Percentiles rank a stretch among this genome's conserved stretches.
Evolutionary conservation across 129 eudicot genomes (phyloP).

Genomic region (Daucus carota): DNA sequence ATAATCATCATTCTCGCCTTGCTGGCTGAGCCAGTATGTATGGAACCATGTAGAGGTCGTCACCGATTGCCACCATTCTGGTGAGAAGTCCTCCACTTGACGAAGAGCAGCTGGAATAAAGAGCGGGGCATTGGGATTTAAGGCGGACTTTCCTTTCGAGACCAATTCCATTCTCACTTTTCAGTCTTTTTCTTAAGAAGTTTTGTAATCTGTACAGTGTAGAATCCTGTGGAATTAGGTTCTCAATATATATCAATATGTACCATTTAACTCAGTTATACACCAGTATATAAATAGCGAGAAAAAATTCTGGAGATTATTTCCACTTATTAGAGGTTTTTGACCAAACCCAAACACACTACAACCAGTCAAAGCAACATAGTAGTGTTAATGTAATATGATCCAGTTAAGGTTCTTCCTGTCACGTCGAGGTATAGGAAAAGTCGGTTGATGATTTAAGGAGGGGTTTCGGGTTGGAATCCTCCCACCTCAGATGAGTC

Average conservation of each 20-base stretch:
- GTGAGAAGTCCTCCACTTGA: slow-evolving; percentile 90
- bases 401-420: neutral
- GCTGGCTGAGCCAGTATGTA: slow-evolving; percentile 85
- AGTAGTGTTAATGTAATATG: neutral
- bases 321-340: no score
- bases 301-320: neutral
- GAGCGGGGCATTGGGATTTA: slow-evolving; percentile 81
- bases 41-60: slow-evolving; percentile 76
- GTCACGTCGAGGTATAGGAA: no score
- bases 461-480: no score
- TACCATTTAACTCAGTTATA: neutral
- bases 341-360: no score
- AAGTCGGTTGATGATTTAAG: no score
- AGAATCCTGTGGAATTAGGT: neutral
- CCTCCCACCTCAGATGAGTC: neutral
- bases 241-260: neutral
- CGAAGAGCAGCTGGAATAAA: slow-evolving; percentile 72
- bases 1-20: slow-evolving; percentile 43
- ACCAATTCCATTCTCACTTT: slow-evolving; percentile 41
- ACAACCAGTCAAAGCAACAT: no score
- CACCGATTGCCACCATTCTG: slow-evolving; percentile 89
- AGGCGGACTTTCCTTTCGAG: slow-evolving; percentile 48
- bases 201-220: neutral
- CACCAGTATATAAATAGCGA: neutral
- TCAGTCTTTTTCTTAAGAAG: neutral